Percentiles rank a stretch among this genome's conserved stretches.
Conservation (phyloP, 805 yeast species). For the Ogataea zsoltii region DNA sequence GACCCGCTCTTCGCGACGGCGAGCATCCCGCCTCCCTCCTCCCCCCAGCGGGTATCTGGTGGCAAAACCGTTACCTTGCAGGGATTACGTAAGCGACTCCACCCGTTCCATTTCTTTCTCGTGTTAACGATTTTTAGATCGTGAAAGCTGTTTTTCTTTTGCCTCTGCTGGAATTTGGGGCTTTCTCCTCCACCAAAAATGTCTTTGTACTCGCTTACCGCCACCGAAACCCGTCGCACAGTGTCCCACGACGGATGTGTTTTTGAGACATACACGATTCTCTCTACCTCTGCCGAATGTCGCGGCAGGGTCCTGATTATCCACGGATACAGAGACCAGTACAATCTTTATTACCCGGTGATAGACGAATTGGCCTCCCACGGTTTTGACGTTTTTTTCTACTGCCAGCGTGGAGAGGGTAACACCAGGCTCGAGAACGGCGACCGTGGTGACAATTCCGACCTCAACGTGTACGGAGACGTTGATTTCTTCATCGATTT, state of each 20-base stretch:
- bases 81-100: no score
- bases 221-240: conserved; percentile 1
- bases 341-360: conserved; percentile 47
- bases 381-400: conserved; percentile 69
- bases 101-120: no score
- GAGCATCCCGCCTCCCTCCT: no score
- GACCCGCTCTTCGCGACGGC: no score
- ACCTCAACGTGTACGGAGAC: conserved; percentile 55
- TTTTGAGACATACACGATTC: conserved; percentile 26
- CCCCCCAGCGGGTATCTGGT: no score
- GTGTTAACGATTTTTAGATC: no score
- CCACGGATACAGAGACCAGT: conserved; percentile 73
- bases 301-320: conserved; percentile 61
- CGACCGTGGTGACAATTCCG: conserved; percentile 56
- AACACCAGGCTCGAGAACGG: conserved; percentile 53
- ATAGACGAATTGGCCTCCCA: conserved; percentile 50
- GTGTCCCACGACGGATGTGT: conserved; percentile 23
- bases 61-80: no score
- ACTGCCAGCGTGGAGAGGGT: conserved; percentile 79
- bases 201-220: background rate
- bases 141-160: no score
- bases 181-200: no score
- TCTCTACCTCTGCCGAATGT: conserved; percentile 12
- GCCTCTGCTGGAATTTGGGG: no score
- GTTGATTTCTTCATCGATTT: conserved; percentile 55